phyloP scores from a whole-genome alignment of 2,329 filamentous ascomycete species.

The Dendrostoma leiphaemia region DNA sequence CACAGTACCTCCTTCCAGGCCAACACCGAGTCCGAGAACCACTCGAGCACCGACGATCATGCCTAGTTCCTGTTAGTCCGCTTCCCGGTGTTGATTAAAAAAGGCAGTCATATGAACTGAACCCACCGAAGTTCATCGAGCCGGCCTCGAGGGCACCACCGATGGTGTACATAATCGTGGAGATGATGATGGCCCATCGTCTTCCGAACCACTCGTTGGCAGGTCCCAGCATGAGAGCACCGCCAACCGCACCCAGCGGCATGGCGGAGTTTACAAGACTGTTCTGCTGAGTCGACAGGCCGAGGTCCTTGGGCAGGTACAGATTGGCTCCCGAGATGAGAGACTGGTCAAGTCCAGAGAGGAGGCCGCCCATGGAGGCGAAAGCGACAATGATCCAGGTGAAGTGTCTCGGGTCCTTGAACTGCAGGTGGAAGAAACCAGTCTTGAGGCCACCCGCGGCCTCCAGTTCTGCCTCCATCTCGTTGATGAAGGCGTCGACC shows the following conservation, averaged over 20 bases:
- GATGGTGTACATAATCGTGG: conserved; percentile 67
- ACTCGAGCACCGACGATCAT: conserved; percentile 70
- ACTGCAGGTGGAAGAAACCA: conserved; percentile 52
- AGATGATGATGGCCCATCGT: conserved; percentile 67
- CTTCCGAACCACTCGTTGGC: conserved; percentile 67
- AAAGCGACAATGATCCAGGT: conserved; percentile 68
- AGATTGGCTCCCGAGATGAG: conserved; percentile 71
- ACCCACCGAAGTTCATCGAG: conserved; percentile 58
- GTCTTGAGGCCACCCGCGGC: conserved; percentile 27
- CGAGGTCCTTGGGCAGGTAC: conserved; percentile 59
- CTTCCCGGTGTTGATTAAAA: no score
- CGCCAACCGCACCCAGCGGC: conserved; percentile 69
- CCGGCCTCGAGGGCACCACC: conserved; percentile 68
- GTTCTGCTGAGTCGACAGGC: conserved; percentile 54
- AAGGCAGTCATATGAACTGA: neutral
- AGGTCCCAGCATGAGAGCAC: conserved; percentile 65
- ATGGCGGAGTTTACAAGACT: conserved; percentile 69
- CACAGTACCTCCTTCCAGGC: conserved; percentile 71
- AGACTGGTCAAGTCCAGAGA: conserved; percentile 71
- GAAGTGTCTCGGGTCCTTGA: conserved; percentile 62
- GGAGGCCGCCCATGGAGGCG: conserved; percentile 71
- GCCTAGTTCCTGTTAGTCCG: no score
- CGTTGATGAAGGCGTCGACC: conserved; percentile 37
- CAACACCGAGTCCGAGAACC: conserved; percentile 68
- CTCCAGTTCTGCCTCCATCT: conserved; percentile 41